phyloP scores from a whole-genome alignment of 2,329 filamentous ascomycete genomes.

The Clarireedia homoeocarpa region DNA sequence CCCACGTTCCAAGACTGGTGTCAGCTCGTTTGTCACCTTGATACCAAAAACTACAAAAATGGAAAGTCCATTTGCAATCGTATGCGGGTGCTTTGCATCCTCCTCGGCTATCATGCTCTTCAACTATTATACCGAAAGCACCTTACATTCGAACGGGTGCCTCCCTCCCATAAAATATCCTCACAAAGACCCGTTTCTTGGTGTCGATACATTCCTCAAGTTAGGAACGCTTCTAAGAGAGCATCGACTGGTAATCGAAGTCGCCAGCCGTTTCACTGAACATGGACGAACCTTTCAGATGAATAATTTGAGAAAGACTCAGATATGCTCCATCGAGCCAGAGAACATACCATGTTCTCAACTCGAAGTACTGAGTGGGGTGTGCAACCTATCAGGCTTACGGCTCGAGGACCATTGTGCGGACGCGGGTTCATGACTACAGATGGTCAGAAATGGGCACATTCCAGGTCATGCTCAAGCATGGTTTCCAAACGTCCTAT shows the following conservation, averaged over 20 bases:
- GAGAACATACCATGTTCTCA: conserved; percentile 47
- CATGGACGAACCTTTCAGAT: neutral
- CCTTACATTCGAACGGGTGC: neutral
- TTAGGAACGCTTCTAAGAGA: conserved; percentile 32
- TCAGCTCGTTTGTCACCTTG: too few relatives aligned
- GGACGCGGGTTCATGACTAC: conserved; percentile 11
- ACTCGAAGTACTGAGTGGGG: conserved; percentile 45
- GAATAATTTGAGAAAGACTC: conserved; percentile 24
- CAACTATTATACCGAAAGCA: neutral
- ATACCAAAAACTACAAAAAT: too few relatives aligned
- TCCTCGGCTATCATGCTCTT: neutral
- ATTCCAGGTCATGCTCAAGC: conserved; percentile 36
- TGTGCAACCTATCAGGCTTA: conserved; percentile 21
- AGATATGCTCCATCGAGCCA: conserved; percentile 39
- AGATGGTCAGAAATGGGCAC: conserved; percentile 10
- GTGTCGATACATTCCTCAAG: conserved; percentile 37
- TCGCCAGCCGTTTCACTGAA: neutral
- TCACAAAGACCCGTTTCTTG: conserved; percentile 44
- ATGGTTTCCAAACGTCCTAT: conserved; percentile 42
- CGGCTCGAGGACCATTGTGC: conserved; percentile 2
- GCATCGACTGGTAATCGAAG: neutral
- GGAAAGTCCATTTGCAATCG: too few relatives aligned
- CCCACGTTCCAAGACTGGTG: too few relatives aligned
- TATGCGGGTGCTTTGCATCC: neutral
- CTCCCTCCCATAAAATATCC: neutral